Evolutionary conservation across 23 red algal species (phyloP).

Genomic region (Chondrus crispus): DNA sequence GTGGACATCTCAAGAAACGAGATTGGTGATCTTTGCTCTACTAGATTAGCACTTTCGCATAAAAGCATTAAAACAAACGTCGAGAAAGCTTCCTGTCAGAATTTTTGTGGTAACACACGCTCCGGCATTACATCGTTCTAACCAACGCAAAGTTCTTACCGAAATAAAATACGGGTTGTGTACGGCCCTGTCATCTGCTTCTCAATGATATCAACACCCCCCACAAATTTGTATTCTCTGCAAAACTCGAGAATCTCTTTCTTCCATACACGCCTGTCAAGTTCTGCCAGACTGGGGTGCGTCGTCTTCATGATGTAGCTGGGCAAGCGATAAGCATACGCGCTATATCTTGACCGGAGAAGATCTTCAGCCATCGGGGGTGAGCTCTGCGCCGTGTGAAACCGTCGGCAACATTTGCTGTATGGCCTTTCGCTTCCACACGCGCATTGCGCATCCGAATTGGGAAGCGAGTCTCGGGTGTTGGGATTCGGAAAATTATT

Average conservation of each 20-base stretch:
- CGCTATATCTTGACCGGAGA: slow-evolving; percentile 79
- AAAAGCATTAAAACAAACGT: too few relatives aligned
- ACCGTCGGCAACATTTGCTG: slow-evolving; percentile 76
- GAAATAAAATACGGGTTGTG: slow-evolving; percentile 71
- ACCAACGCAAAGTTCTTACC: too few relatives aligned
- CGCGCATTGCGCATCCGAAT: slow-evolving; percentile 36
- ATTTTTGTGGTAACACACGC: neutral
- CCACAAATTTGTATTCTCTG: slow-evolving; percentile 77
- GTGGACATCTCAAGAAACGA: slow-evolving; percentile 79
- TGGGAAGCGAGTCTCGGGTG: slow-evolving; percentile 41
- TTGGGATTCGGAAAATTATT: neutral
- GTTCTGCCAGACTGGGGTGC: slow-evolving; percentile 45
- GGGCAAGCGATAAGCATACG: slow-evolving; percentile 78
- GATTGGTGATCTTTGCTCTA: neutral
- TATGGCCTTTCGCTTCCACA: slow-evolving; percentile 81
- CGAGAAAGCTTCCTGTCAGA: too few relatives aligned
- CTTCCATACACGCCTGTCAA: slow-evolving; percentile 78
- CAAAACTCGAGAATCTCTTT: slow-evolving; percentile 94
- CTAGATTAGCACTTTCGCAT: slow-evolving; percentile 35
- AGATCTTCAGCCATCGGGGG: slow-evolving; percentile 72
- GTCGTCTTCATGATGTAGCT: slow-evolving; percentile 98
- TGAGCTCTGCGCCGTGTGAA: slow-evolving; percentile 59
- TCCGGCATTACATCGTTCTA: neutral
- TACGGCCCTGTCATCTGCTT: slow-evolving; percentile 74
- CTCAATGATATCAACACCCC: slow-evolving; percentile 82